These are phyloP conservation scores for Elsinoe australis DNA, from an alignment of 2,329 filamentous ascomycete species.

Conservation along the genomic window DNA sequence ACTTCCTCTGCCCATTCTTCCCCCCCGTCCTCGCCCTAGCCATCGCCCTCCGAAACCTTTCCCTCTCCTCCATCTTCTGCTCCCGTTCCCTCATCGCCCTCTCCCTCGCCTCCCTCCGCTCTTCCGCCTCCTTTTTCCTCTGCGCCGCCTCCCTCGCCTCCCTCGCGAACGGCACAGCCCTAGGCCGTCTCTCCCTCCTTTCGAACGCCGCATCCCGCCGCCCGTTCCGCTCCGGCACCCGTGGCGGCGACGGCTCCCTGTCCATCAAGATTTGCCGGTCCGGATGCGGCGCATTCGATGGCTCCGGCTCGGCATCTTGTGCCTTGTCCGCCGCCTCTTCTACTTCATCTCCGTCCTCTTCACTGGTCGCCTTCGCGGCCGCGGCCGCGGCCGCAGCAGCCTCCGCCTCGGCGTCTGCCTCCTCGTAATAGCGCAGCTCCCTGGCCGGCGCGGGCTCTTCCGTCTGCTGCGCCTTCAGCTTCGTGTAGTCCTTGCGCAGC, in stretches of 20 bases:
- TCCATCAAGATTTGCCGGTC: slow-evolving; percentile 30
- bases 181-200: slow-evolving; percentile 34
- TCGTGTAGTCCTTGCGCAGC: slow-evolving; percentile 80
- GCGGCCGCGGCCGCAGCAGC: not conserved
- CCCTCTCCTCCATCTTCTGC: slow-evolving; percentile 52
- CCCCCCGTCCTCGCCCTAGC: slow-evolving; percentile 54
- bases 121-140: slow-evolving; percentile 57
- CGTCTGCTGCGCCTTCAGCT: slow-evolving; percentile 22
- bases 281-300: slow-evolving; percentile 42
- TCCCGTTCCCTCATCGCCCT: slow-evolving; percentile 55
- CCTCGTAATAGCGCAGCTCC: slow-evolving; percentile 23
- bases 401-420: not conserved
- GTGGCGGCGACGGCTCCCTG: slow-evolving; percentile 22
- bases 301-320: slow-evolving; percentile 22
- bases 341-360: not conserved
- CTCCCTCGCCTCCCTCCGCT: slow-evolving; percentile 50
- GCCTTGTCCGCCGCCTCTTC: not conserved
- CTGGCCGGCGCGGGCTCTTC: slow-evolving; percentile 19
- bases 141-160: slow-evolving; percentile 42
- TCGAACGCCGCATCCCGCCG: not conserved
- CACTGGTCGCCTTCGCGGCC: not conserved
- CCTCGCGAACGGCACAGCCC: slow-evolving; percentile 37
- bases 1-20: slow-evolving; percentile 63
- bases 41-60: slow-evolving; percentile 62
- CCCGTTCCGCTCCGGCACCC: slow-evolving; percentile 22